Conservation (phyloP, 208 protist genomes). For the Trypanosoma conorhini region DNA sequence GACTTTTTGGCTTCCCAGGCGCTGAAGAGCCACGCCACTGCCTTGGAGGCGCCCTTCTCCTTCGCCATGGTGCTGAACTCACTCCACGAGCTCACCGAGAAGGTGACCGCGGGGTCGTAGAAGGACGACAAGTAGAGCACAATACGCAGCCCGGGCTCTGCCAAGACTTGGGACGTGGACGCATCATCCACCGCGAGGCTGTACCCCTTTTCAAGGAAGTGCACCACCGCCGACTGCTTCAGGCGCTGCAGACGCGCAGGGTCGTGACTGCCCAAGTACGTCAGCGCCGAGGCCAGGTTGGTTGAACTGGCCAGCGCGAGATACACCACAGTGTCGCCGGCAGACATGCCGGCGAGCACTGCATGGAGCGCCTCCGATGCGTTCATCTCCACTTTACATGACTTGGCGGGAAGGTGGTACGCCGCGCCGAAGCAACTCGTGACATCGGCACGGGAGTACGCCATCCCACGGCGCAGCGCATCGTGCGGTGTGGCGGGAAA, state of each 20-base stretch:
- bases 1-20: conserved; percentile 33
- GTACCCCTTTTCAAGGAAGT: conserved; percentile 42
- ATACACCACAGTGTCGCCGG: conserved; percentile 27
- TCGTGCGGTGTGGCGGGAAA: conserved; percentile 42
- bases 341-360: background rate
- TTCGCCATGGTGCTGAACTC: conserved; percentile 20
- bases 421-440: conserved; percentile 30
- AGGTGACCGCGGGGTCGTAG: conserved; percentile 24
- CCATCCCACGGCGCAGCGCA: conserved; percentile 31
- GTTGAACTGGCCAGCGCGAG: conserved; percentile 24
- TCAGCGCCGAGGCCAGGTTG: conserved; percentile 22
- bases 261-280: background rate
- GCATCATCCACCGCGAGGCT: conserved; percentile 25
- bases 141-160: background rate
- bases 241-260: conserved; percentile 12
- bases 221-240: conserved; percentile 14
- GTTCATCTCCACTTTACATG: conserved; percentile 1
- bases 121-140: conserved; percentile 31
- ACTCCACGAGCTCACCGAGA: conserved; percentile 27
- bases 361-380: conserved; percentile 18
- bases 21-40: conserved; percentile 28
- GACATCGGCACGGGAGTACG: conserved; percentile 40
- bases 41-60: background rate
- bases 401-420: conserved; percentile 14
- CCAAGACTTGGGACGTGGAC: conserved; percentile 23